Evolutionary conservation across 805 yeast species (phyloP).

Genomic region (Metschnikowia cerradonensis): DNA sequence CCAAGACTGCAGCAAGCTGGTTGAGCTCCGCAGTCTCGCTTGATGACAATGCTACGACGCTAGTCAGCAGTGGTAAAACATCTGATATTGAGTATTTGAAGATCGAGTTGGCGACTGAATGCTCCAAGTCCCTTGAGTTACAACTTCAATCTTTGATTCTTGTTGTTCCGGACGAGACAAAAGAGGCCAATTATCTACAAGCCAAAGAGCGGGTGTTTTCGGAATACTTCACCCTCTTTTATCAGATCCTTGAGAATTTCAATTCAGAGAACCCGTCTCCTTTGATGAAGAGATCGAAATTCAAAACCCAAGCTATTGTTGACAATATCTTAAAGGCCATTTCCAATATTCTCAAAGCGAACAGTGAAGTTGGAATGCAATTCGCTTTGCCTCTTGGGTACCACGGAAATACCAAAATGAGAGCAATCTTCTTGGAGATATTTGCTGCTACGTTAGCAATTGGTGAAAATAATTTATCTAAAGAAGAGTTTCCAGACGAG

Average conservation of each 20-base stretch:
- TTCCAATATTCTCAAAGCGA: conserved; percentile 65
- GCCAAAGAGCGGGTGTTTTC: conserved; percentile 62
- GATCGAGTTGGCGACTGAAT: conserved; percentile 61
- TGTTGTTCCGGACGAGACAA: conserved; percentile 55
- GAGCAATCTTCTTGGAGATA: conserved; percentile 72
- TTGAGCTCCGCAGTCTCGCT: conserved; percentile 47
- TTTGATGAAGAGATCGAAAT: conserved; percentile 32
- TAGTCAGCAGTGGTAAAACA: neutral
- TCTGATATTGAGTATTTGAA: conserved; percentile 45
- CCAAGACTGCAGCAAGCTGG: conserved; percentile 50
- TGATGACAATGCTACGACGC: conserved; percentile 16
- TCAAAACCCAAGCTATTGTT: conserved; percentile 53
- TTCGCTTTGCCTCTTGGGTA: conserved; percentile 77
- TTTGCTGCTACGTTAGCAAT: conserved; percentile 60
- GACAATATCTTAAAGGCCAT: conserved; percentile 63
- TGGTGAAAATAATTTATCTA: conserved; percentile 20
- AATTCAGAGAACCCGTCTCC: conserved; percentile 22
- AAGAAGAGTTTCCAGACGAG: conserved; percentile 27
- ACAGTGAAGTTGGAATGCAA: conserved; percentile 72
- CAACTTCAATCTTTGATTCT: conserved; percentile 54
- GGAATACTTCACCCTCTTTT: conserved; percentile 61
- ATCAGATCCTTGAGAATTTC: conserved; percentile 47
- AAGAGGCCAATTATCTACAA: conserved; percentile 49
- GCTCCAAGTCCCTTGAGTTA: conserved; percentile 54
- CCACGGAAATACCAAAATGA: conserved; percentile 58